phyloP scores from a whole-genome alignment of 495 filamentous ascomycete genomes.

The Articulospora tetracladia region DNA sequence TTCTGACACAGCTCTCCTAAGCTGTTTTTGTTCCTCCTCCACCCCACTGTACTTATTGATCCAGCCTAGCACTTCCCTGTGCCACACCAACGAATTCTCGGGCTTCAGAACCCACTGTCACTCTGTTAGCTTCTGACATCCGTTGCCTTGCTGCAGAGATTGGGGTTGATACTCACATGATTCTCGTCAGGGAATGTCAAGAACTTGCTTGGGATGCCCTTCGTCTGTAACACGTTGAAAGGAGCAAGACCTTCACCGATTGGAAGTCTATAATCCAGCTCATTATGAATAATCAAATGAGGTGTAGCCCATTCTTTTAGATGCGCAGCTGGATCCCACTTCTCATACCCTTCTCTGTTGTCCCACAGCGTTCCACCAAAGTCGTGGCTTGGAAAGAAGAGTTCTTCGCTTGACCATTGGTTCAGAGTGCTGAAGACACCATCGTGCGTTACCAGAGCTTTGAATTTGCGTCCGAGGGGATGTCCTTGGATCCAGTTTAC shows the following conservation, averaged over 20 bases:
- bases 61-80: slow-evolving; percentile 81
- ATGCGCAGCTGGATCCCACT: slow-evolving; percentile 76
- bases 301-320: slow-evolving; percentile 75
- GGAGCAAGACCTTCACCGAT: slow-evolving; percentile 79
- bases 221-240: slow-evolving; percentile 83
- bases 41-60: slow-evolving; percentile 79
- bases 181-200: slow-evolving; percentile 83
- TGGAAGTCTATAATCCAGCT: slow-evolving; percentile 85
- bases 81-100: slow-evolving; percentile 89
- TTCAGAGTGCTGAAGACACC: slow-evolving; percentile 78
- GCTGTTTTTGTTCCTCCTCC: slow-evolving; percentile 13
- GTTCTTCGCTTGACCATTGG: slow-evolving; percentile 76
- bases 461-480: slow-evolving; percentile 71
- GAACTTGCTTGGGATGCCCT: slow-evolving; percentile 65
- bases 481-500: slow-evolving; percentile 77
- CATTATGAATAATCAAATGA: slow-evolving; percentile 74
- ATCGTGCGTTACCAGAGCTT: slow-evolving; percentile 87
- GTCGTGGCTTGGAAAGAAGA: slow-evolving; percentile 86
- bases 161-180: slow-evolving; percentile 39
- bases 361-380: slow-evolving; percentile 76
- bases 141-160: not conserved
- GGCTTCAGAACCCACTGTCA: slow-evolving; percentile 82
- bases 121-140: slow-evolving; percentile 3
- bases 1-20: slow-evolving; percentile 5
- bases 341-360: slow-evolving; percentile 65